Conservation (phyloP, 768 basidiomycete genomes). For the Amanita pseudoporphyria region DNA sequence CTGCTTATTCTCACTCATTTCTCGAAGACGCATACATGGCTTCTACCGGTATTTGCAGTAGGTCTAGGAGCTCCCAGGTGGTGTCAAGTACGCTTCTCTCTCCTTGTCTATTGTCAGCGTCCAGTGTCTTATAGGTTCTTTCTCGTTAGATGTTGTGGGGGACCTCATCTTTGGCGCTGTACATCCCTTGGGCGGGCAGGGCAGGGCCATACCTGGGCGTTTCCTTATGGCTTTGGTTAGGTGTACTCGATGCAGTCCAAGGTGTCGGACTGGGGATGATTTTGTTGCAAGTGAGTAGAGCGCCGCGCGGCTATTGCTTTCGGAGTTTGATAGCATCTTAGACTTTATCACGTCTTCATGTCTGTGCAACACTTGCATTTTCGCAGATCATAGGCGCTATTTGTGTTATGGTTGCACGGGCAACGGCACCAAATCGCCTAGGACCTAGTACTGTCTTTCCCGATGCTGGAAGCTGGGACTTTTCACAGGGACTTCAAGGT, state of each 20-base stretch:
- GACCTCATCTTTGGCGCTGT: conserved; percentile 85
- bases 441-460: conserved; percentile 91
- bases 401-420: conserved; percentile 89
- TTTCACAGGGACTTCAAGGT: conserved; percentile 58
- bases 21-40: conserved; percentile 93
- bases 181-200: conserved; percentile 87
- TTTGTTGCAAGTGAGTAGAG: conserved; percentile 47
- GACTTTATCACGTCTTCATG: conserved; percentile 89
- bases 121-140: conserved; percentile 3
- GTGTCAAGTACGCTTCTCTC: conserved; percentile 62
- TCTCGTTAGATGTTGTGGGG: conserved; percentile 77
- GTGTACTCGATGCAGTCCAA: conserved; percentile 88
- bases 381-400: conserved; percentile 85
- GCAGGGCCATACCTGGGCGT: conserved; percentile 86
- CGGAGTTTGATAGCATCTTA: conserved; percentile 19
- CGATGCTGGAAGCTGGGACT: conserved; percentile 86
- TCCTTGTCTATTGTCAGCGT: neutral
- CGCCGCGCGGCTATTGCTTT: conserved; percentile 15
- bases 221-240: conserved; percentile 91
- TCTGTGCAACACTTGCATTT: conserved; percentile 87
- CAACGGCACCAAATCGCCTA: conserved; percentile 81
- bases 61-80: conserved; percentile 90
- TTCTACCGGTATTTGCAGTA: conserved; percentile 90
- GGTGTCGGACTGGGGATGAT: conserved; percentile 94
- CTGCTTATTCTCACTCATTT: conserved; percentile 71